Evolutionary conservation across 78 protist species (phyloP), one percentile per base, ranked within the genome.

Genomic region (Dictyostelium intermedium): DNA sequence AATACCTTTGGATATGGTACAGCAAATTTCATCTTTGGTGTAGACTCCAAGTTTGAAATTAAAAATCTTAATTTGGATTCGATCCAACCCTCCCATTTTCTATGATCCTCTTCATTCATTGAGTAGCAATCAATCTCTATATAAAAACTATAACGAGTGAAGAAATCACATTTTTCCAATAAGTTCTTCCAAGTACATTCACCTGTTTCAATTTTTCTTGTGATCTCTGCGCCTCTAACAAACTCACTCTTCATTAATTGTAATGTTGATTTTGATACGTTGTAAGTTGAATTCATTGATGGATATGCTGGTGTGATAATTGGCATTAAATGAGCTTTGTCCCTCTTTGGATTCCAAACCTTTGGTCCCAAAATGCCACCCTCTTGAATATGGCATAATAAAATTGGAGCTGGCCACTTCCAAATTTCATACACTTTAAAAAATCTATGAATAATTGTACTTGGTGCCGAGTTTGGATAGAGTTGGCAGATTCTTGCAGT

Each of bases 281-380:
- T 98, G 93, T 96, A 91, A 1, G 99, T 95, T 34, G 99, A 95
- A 79, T 99, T 99, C 99, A 98, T 97, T n/a, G 96, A 66, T 34
- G 99, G 99, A 89, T 98, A 98, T 37, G 98, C 96, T 18, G 99
- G 99, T 37, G 99, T 99, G 69, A 99, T 83, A 78, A 99, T 91
- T 30, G 99, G 99, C 99, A 99, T 98, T 80, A 97, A 79, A 80
- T 97, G 97, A 30, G 27, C 78, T 61, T 91, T 95, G 53, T 95
- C 96, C 83, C 81, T 86, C 72, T 78, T 69, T 23, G 97, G 97
- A 63, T 97, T 91, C 98, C 98, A 97, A 14, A 96, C 96, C 10
- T 50, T 83, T 10, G 84, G 41, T 4, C 80, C 89, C 8, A 78
- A 70, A 3, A 37, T 23, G 32, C 91, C 92, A 73, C 93, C 91